These are phyloP conservation scores for Sequoiadendron giganteum DNA, from an alignment of 75 land plant species.

Conservation along the genomic window DNA sequence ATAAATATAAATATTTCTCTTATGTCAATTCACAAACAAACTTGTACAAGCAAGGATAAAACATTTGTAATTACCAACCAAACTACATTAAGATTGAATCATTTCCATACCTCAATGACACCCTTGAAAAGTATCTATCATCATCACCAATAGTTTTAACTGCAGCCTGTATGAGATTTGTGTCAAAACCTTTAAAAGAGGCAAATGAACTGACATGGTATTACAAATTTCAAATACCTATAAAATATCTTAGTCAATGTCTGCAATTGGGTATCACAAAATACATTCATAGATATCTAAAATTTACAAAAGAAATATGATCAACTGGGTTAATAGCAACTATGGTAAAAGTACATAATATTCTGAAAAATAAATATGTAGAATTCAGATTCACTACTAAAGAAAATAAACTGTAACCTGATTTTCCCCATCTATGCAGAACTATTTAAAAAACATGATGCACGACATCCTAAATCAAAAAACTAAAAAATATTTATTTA, in stretches of 20 bases:
- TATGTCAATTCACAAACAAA: neutral
- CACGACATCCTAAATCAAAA: neutral
- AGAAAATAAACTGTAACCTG: neutral
- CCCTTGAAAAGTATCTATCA: constrained; percentile 92
- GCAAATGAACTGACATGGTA: neutral
- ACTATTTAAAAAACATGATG: neutral
- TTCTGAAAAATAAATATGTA: neutral
- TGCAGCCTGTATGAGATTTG: constrained; percentile 71
- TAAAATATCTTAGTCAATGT: neutral
- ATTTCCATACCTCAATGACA: constrained; percentile 69
- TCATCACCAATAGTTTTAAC: constrained; percentile 92
- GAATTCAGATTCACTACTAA: neutral
- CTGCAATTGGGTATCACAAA: neutral
- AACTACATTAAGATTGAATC: neutral
- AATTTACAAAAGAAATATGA: neutral
- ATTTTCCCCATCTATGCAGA: neutral
- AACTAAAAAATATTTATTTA: neutral
- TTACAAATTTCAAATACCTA: neutral
- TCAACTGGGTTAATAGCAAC: neutral
- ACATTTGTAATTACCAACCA: neutral
- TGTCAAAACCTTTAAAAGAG: constrained; percentile 5
- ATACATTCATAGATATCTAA: neutral
- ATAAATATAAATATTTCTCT: constrained; percentile 10
- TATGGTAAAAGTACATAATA: neutral
- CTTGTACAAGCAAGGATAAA: neutral